Base-by-base conservation (phyloP, 1,139 yeast species). In the Nakaseomyces delphensis region DNA sequence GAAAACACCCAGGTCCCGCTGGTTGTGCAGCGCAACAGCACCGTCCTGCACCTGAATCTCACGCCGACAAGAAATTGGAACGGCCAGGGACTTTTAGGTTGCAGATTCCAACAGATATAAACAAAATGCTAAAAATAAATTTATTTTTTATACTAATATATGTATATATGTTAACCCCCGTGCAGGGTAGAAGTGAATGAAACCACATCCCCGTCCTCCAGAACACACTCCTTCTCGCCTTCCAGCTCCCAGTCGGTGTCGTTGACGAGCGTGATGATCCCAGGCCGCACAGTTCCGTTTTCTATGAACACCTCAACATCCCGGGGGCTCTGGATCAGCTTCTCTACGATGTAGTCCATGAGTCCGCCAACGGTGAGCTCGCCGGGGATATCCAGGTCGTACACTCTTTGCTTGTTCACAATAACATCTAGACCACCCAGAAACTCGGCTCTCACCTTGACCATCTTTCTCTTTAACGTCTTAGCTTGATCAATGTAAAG, bases 231-330 rank as follows among this genome's bases (percentile, higher is more conserved):
- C 54, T 84, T 91, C 64, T 80, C 87, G 10, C 89, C 97, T 59
- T 87, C 95, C 24, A 91, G 66, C 57, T 91, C 98, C 98, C 98
- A 91, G 64, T 91, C 98, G 0, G 95, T 80, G 57, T 91, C 98
- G 57, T 91, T 91, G 50, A 91, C 82, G 44, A 91, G 71, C 7
- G 91, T 96, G 49, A 91, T 68, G 37, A 91, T 86, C 2, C 98
- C 98, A 0, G 97, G 96, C 42, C 97, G 77, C 7, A 83, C 78
- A 1, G 66, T 73, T 5, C 71, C 95, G 53, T 86, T 91, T 53
- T 85, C 95, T 11, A 89, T 70, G 58, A 89, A 86, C 27, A 87
- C 82, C 5, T 78, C 81, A 19, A 74, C 67, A 56, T 82, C 89
- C 47, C 76, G 77, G 20, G 75, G 72, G 48, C 83, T 77, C 20